These are phyloP conservation scores for Heterobasidion irregulare DNA, from an alignment of 1,284 basidiomycete species.

Conservation along the genomic window DNA sequence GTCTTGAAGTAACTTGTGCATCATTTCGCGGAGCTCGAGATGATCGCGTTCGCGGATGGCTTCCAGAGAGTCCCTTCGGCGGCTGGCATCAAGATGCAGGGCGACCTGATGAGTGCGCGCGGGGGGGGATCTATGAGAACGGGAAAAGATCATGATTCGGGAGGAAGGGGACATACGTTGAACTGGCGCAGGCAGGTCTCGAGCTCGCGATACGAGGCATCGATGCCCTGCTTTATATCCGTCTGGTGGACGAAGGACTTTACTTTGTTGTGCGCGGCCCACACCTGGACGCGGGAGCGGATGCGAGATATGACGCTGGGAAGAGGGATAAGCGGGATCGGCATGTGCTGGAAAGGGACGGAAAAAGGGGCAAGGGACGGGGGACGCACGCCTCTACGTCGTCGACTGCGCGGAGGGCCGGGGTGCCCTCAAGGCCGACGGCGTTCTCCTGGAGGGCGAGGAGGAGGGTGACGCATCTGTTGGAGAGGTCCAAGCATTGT, in stretches of 20 bases:
- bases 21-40: slow-evolving; percentile 28
- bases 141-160: no score
- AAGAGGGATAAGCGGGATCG: neutral
- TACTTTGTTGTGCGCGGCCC: slow-evolving; percentile 27
- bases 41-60: slow-evolving; percentile 24
- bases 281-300: slow-evolving; percentile 20
- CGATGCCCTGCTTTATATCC: slow-evolving; percentile 31
- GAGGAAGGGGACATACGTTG: no score
- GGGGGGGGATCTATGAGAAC: no score
- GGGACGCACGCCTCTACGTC: slow-evolving; percentile 26
- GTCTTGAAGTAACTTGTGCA: slow-evolving; percentile 25
- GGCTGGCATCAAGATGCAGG: slow-evolving; percentile 21
- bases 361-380: neutral
- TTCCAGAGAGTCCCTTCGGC: slow-evolving; percentile 16
- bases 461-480: slow-evolving; percentile 24
- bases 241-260: slow-evolving; percentile 28
- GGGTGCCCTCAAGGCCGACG: slow-evolving; percentile 24
- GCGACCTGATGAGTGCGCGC: slow-evolving; percentile 16
- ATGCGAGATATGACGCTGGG: slow-evolving; percentile 25
- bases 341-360: neutral
- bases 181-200: slow-evolving; percentile 21
- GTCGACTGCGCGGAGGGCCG: slow-evolving; percentile 22
- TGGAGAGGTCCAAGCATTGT: slow-evolving; percentile 28
- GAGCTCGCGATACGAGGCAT: slow-evolving; percentile 28
- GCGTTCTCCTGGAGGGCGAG: slow-evolving; percentile 24